phyloP scores from a whole-genome alignment of 495 filamentous ascomycete species.

The Penicillium chermesinum region DNA sequence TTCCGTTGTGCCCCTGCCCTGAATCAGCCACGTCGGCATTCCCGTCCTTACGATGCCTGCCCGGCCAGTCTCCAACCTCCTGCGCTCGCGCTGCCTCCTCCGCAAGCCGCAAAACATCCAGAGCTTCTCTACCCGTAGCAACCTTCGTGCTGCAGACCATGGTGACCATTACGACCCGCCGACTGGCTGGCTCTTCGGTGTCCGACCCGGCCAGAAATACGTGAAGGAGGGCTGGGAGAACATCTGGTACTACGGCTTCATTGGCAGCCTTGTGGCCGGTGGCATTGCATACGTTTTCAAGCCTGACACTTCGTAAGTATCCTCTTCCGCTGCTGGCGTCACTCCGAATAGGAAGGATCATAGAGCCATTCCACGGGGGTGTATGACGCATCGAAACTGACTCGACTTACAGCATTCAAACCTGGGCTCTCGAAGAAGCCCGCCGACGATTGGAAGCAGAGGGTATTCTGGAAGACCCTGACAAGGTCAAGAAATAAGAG shows the following conservation, averaged over 20 bases:
- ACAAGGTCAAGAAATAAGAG: conserved; percentile 33
- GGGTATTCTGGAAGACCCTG: conserved; percentile 81
- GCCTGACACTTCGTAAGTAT: conserved; percentile 93
- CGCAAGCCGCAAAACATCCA: conserved; percentile 36
- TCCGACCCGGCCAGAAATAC: conserved; percentile 90
- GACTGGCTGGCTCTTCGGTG: conserved; percentile 81
- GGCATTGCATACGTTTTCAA: conserved; percentile 90
- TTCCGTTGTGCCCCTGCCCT: conserved; percentile 4
- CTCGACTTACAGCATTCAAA: conserved; percentile 74
- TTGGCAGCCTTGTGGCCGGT: conserved; percentile 69
- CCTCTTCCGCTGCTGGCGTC: not conserved
- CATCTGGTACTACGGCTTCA: conserved; percentile 83
- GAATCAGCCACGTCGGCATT: conserved; percentile 6
- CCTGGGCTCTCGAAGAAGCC: conserved; percentile 97
- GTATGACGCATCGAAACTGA: conserved; percentile 19
- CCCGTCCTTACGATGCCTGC: conserved; percentile 37
- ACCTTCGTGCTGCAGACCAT: conserved; percentile 49
- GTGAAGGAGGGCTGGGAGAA: conserved; percentile 95
- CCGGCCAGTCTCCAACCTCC: conserved; percentile 37
- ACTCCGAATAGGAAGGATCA: too few species aligned
- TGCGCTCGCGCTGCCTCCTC: conserved; percentile 39
- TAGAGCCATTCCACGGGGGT: not conserved
- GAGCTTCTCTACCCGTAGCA: conserved; percentile 42
- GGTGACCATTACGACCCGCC: conserved; percentile 86
- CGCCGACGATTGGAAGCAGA: conserved; percentile 88